A percentile compares a stretch with the other conserved stretches of the same genome.
Conservation (phyloP, 2,329 filamentous ascomycete genomes). For the Clonostachys sp. region DNA sequence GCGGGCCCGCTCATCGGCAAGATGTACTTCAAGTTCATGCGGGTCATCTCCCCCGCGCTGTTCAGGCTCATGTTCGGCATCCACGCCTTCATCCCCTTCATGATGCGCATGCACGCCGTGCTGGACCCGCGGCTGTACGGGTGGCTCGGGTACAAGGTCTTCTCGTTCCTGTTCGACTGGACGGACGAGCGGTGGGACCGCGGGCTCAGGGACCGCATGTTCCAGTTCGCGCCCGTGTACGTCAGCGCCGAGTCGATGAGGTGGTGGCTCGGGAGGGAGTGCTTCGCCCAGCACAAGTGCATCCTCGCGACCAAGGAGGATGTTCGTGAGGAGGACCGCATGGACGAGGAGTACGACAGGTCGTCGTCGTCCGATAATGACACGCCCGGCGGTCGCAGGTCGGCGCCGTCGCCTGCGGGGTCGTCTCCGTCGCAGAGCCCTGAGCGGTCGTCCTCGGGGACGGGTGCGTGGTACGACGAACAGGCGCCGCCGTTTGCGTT, state of each 20-base stretch:
- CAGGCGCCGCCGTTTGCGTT: constrained; percentile 78
- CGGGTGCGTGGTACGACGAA: constrained; percentile 76
- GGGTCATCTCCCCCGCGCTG: constrained; percentile 66
- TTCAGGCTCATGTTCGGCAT: constrained; percentile 87
- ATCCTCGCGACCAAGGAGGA: constrained; percentile 77
- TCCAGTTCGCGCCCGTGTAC: constrained; percentile 89
- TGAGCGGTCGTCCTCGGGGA: constrained; percentile 27
- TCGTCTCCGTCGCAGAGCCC: constrained; percentile 1
- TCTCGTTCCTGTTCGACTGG: constrained; percentile 88
- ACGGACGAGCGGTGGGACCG: constrained; percentile 80
- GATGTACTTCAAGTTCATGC: constrained; percentile 90
- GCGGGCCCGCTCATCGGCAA: constrained; percentile 82
- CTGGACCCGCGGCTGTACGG: constrained; percentile 69
- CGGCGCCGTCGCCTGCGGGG: constrained; percentile 3
- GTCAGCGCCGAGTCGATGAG: constrained; percentile 87
- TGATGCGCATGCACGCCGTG: constrained; percentile 76
- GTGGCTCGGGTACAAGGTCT: constrained; percentile 80
- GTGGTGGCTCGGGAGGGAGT: constrained; percentile 90
- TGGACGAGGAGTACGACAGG: constrained; percentile 33
- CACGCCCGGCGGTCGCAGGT: constrained; percentile 4
- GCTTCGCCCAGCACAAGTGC: constrained; percentile 76
- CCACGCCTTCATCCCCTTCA: constrained; percentile 87
- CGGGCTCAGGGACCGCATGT: constrained; percentile 73
- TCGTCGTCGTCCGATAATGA: constrained; percentile 1
- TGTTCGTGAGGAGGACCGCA: constrained; percentile 53